Conservation (phyloP, 352 stramenopile genomes). For the Globisporangium iwayamae region DNA sequence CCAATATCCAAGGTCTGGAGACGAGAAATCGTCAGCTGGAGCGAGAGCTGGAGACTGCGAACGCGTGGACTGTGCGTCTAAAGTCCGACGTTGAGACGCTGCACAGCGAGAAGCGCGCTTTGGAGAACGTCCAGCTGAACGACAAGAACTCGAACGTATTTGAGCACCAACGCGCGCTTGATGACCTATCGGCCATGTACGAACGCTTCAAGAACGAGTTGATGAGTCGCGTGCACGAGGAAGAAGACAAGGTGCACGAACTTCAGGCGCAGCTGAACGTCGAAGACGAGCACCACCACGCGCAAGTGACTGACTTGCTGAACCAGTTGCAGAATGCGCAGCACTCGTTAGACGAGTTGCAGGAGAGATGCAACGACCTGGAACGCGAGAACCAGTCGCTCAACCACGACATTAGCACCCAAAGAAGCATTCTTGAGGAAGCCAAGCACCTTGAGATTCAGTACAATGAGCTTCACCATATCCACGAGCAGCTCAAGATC, state of each 20-base stretch:
- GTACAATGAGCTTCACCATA: slow-evolving; percentile 29
- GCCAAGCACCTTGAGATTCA: slow-evolving; percentile 20
- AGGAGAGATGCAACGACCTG: slow-evolving; percentile 28
- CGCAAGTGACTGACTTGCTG: slow-evolving; percentile 20
- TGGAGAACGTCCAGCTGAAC: slow-evolving; percentile 25
- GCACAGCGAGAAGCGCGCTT: slow-evolving; percentile 32
- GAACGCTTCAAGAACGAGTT: slow-evolving; percentile 39
- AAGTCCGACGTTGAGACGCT: slow-evolving; percentile 30
- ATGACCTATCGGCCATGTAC: slow-evolving; percentile 35
- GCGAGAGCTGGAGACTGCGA: slow-evolving; percentile 28
- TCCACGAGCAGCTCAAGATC: slow-evolving; percentile 37
- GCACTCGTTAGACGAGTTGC: slow-evolving; percentile 19
- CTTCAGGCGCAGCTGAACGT: slow-evolving; percentile 31
- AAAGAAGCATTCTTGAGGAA: slow-evolving; percentile 15
- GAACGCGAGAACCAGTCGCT: slow-evolving; percentile 47
- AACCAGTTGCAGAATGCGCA: slow-evolving; percentile 29
- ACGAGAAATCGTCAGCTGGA: slow-evolving; percentile 33
- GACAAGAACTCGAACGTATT: slow-evolving; percentile 17
- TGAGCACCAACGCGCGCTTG: slow-evolving; percentile 22
- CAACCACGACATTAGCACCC: slow-evolving; percentile 26
- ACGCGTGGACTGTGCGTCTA: slow-evolving; percentile 31
- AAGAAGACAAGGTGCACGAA: slow-evolving; percentile 37
- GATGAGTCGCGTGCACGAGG: slow-evolving; percentile 34
- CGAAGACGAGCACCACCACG: slow-evolving; percentile 25
- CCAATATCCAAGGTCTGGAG: slow-evolving; percentile 26